Percentiles rank a stretch among this genome's conserved stretches.
Conservation (phyloP, 140 eudicot genomes). For the Erigeron philadelphicus region DNA sequence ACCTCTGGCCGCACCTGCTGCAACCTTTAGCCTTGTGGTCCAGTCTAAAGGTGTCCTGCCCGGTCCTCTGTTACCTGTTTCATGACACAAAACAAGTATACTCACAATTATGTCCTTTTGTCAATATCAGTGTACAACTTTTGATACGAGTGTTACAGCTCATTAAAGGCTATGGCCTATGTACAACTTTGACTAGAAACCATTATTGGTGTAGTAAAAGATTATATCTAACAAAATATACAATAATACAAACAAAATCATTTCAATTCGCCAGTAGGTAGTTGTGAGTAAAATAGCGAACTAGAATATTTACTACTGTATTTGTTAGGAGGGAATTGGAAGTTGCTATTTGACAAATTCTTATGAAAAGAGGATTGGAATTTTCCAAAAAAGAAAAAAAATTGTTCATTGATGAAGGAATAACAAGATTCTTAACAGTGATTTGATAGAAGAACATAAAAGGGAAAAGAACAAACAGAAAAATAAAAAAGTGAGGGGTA, state of each 20-base stretch:
- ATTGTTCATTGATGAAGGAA: background rate
- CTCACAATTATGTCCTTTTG: conserved; percentile 17
- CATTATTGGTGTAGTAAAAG: background rate
- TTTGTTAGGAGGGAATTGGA: background rate
- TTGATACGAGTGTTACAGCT: background rate
- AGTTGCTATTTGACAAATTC: background rate
- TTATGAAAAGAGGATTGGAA: background rate
- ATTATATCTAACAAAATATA: background rate
- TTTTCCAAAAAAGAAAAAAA: background rate
- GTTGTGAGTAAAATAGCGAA: background rate
- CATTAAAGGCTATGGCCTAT: background rate
- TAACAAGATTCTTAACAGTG: conserved; percentile 6
- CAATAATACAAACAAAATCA: background rate
- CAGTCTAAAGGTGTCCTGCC: conserved; percentile 93
- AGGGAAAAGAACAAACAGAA: conserved; percentile 17
- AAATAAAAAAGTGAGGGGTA: conserved; percentile 17
- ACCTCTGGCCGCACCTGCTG: conserved; percentile 85
- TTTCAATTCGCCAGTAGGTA: background rate
- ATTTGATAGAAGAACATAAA: conserved; percentile 12
- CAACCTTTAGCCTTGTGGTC: conserved; percentile 90
- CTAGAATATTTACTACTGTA: background rate
- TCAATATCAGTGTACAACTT: conserved; percentile 16
- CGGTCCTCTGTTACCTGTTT: conserved; percentile 90
- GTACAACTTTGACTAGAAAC: background rate
- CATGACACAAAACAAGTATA: conserved; percentile 21